These are phyloP conservation scores for Podospora appendiculata DNA, from an alignment of 495 filamentous ascomycete genomes.

Conservation along the genomic window DNA sequence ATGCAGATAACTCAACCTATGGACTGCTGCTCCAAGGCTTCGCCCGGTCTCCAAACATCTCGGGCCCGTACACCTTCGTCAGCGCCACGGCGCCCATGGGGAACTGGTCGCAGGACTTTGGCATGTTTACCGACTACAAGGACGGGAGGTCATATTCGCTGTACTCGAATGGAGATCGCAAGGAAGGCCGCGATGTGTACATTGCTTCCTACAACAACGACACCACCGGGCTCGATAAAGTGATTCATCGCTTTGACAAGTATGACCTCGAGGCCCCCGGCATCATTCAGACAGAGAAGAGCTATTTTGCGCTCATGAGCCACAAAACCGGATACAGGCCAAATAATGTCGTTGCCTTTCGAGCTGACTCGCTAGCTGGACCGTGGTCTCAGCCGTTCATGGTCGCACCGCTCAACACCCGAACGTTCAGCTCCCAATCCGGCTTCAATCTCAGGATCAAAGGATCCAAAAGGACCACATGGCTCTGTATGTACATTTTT, in stretches of 20 bases:
- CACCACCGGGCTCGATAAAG: constrained; percentile 23
- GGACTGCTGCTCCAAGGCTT: constrained; percentile 35
- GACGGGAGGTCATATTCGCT: constrained; percentile 33
- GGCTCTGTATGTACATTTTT: constrained; percentile 21
- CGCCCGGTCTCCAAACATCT: constrained; percentile 28
- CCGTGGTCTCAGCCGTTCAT: constrained; percentile 46
- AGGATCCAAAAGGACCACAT: constrained; percentile 38
- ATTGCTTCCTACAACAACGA: constrained; percentile 32
- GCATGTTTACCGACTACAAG: constrained; percentile 37
- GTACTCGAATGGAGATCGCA: constrained; percentile 36
- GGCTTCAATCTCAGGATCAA: constrained; percentile 39
- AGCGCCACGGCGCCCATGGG: constrained; percentile 33
- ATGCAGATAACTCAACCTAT: constrained; percentile 38
- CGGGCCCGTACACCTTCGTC: constrained; percentile 33
- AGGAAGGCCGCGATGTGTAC: constrained; percentile 34
- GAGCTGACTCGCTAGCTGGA: constrained; percentile 39
- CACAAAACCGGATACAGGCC: constrained; percentile 42
- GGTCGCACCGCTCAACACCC: constrained; percentile 38
- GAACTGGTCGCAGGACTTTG: constrained; percentile 42
- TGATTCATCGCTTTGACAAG: constrained; percentile 36
- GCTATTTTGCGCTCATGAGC: constrained; percentile 38
- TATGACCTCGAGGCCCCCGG: constrained; percentile 38
- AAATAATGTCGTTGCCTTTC: constrained; percentile 39
- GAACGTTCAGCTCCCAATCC: constrained; percentile 46
- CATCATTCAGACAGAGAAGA: constrained; percentile 36